Evolutionary conservation across 106 monocot species (phyloP), one percentile per base, ranked within the genome.

Genomic region (Allium sativum): DNA sequence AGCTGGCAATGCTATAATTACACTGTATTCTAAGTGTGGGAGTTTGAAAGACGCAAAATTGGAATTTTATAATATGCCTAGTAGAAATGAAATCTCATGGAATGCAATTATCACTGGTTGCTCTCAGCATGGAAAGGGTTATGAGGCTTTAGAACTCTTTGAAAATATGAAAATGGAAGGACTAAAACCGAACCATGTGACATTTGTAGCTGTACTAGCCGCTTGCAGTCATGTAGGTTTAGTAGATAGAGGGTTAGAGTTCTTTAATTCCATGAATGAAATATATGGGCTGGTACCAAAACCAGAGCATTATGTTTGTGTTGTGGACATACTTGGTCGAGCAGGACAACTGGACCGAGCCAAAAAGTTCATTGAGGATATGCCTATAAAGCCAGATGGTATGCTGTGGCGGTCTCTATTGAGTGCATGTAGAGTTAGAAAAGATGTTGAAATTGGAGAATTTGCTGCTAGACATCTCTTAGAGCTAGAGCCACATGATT

Each of bases 191-290:
- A 88, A 82, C 48, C 64, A 85, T 60, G 77, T 88, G 6, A 88
- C 93, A 18, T 93, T 88, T 68, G 66, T 88, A 12, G 88, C 68
- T 51, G 84, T 93, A 60, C 67, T 93, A 48, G 69, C 88, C 43
- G 93, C 93, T 48, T 93, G 93, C 63, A 93, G 93, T 42, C 88
- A 88, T 77, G 88, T 82, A 15, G 93, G 93, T 22, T 69, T 88
- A 65, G 88, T 88, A 8, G 68, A 66, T 22, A 73, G 88, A 65
- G 93, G 88, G 9, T 51, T 93, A 56, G 42, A 65, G 15, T 73
- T 82, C 61, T 93, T 88, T 58, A 48, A 77, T 18, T 77, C 82
- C 12, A 93, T 93, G 82, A 73, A 21, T n/a, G 52, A 74, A 55
- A 71, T 53, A 42, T 70, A 85, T 71, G 68, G 70, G 10, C 22